Percentiles rank a stretch among this genome's conserved stretches.
These are phyloP conservation scores for Stenogyne calaminthoides DNA, from an alignment of 305 asterid genomes.

Conservation along the genomic window DNA sequence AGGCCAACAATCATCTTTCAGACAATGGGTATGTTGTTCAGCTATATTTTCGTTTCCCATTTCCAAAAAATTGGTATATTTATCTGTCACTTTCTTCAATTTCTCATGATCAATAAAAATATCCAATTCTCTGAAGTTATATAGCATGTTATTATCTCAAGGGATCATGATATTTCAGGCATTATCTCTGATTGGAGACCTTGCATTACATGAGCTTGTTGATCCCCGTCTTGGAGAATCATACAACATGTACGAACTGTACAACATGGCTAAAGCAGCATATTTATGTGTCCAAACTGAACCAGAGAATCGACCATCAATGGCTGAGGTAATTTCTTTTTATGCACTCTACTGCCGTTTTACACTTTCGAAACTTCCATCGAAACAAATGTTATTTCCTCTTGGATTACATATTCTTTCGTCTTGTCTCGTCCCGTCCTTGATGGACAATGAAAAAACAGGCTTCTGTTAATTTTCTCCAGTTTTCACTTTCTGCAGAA, in stretches of 20 bases:
- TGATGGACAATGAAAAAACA: not conserved
- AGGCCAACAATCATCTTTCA: conserved; percentile 55
- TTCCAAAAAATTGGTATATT: not conserved
- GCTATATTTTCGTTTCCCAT: not conserved
- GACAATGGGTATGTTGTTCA: conserved; percentile 64
- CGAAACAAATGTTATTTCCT: not conserved
- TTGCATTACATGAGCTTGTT: conserved; percentile 68
- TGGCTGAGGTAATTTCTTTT: conserved; percentile 58
- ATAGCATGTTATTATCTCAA: not conserved
- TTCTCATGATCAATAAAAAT: not conserved
- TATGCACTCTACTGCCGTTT: not conserved
- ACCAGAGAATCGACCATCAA: conserved; percentile 75
- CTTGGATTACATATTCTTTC: not conserved
- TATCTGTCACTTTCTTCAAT: not conserved
- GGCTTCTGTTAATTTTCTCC: not conserved
- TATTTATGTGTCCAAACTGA: conserved; percentile 67
- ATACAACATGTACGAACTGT: conserved; percentile 59
- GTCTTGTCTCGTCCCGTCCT: not conserved
- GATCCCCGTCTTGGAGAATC: conserved; percentile 72
- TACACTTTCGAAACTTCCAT: not conserved
- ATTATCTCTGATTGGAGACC: conserved; percentile 57
- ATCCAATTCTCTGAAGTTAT: not conserved
- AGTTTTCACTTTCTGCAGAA: not conserved
- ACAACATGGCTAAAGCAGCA: conserved; percentile 78
- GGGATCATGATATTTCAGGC: conserved; percentile 50